Evolutionary conservation across 345 rosid genomes (phyloP).

Genomic region (Pistacia vera): DNA sequence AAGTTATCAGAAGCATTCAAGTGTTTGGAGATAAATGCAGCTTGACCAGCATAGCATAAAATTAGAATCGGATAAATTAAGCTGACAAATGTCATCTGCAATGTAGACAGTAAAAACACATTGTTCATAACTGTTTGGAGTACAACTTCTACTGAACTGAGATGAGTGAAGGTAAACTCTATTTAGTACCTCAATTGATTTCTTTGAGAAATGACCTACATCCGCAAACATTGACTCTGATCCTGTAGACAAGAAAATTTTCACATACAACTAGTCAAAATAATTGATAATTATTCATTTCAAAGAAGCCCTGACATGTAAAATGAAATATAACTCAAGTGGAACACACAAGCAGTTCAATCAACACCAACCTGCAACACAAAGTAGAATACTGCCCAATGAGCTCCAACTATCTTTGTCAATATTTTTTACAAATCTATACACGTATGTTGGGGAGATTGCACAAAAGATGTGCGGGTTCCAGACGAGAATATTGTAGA

Average conservation of each 20-base stretch:
- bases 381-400: slow-evolving; percentile 55
- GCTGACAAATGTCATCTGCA: slow-evolving; percentile 54
- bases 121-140: background rate
- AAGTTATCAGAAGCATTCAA: slow-evolving; percentile 22
- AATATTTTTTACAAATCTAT: slow-evolving; percentile 35
- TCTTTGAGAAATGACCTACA: slow-evolving; percentile 67
- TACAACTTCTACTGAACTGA: background rate
- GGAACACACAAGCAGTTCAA: slow-evolving; percentile 1
- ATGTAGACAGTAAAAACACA: slow-evolving; percentile 7
- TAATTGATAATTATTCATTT: background rate
- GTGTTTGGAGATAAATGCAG: slow-evolving; percentile 58
- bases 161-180: background rate
- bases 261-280: background rate
- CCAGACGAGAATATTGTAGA: slow-evolving; percentile 41
- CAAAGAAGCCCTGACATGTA: background rate
- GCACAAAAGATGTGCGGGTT: slow-evolving; percentile 40
- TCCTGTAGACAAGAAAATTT: slow-evolving; percentile 35
- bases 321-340: background rate
- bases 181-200: slow-evolving; percentile 48
- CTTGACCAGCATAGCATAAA: slow-evolving; percentile 61
- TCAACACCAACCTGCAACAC: slow-evolving; percentile 52
- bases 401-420: slow-evolving; percentile 41
- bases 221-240: slow-evolving; percentile 72
- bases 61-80: slow-evolving; percentile 53
- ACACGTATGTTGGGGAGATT: slow-evolving; percentile 48